Base-by-base conservation (phyloP, 805 yeast genomes). In the Jamesozyma lodderae region DNA sequence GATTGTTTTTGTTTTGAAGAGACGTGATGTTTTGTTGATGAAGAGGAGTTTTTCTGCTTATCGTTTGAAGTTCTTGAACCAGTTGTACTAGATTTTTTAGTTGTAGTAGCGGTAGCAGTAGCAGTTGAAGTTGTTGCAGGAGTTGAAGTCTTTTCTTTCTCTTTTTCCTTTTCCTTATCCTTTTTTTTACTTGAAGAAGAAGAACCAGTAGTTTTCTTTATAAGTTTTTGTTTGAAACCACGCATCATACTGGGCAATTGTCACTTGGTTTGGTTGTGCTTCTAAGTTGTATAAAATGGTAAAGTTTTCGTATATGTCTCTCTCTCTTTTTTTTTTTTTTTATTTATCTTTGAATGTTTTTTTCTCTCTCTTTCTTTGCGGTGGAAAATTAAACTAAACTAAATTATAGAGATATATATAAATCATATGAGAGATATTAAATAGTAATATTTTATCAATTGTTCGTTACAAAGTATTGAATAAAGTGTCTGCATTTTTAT, bases 201-300 rank as follows among this genome's bases (percentile, higher is more conserved):
- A 31, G 56, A 47, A 18, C 61, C 62, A 19, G 58, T 49, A 18
- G 65, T 55, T 48, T 59, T 59, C 54, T 59, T 60, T 29, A 59
- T 59, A 44, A 60, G 46, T 47, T 76, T 66, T 53, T 78, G 81
- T 53, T 77, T 78, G 60, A 78, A 77, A 21, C 83, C 83, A 63
- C 77, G 78, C 83, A 78, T 78, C 85, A 78, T 78, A 52, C 68
- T 74, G 60, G 44, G 44, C 28, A 26, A 32, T 16, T 29, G 23
- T 11, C 6, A 22, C 10, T 22, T 22, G 24, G n/a, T n/a, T n/a
- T n/a, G n/a, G n/a, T n/a, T n/a, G n/a, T n/a, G n/a, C n/a, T n/a
- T n/a, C n/a, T n/a, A n/a, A n/a, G n/a, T n/a, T n/a, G n/a, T n/a
- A n/a, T n/a, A n/a, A n/a, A n/a, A n/a, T n/a, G n/a, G n/a, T n/a